These are phyloP conservation scores for Dioscorea dumetorum DNA, from an alignment of 106 monocot genomes.

Conservation along the genomic window DNA sequence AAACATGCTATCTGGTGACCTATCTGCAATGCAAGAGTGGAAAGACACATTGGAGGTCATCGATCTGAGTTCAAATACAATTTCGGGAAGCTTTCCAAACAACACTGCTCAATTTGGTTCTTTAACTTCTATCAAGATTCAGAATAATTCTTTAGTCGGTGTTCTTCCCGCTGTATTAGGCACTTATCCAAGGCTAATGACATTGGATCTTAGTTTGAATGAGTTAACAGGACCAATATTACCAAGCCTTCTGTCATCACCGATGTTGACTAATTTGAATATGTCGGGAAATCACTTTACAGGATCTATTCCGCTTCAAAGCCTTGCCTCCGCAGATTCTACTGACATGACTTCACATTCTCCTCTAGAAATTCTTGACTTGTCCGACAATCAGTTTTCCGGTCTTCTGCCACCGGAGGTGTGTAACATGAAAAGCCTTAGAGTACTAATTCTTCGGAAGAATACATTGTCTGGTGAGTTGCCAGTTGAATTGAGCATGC, in stretches of 20 bases:
- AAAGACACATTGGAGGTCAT: conserved; percentile 44
- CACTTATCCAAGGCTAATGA: conserved; percentile 37
- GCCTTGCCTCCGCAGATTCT: conserved; percentile 45
- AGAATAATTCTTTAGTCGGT: conserved; percentile 59
- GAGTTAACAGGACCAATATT: conserved; percentile 44
- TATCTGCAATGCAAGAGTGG: conserved; percentile 57
- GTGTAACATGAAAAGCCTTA: conserved; percentile 48
- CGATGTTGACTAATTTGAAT: conserved; percentile 55
- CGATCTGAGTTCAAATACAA: conserved; percentile 76
- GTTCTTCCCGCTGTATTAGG: conserved; percentile 59
- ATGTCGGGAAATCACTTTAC: conserved; percentile 64
- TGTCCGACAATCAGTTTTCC: conserved; percentile 64
- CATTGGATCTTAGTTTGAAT: conserved; percentile 58
- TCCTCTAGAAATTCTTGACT: conserved; percentile 63
- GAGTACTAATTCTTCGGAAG: conserved; percentile 33
- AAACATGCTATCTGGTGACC: conserved; percentile 50
- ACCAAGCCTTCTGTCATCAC: conserved; percentile 39
- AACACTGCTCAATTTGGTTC: conserved; percentile 31
- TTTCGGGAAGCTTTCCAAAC: conserved; percentile 54
- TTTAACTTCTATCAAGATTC: conserved; percentile 43
- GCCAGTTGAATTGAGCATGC: conserved; percentile 59
- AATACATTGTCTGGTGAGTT: conserved; percentile 72
- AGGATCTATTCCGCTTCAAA: conserved; percentile 60
- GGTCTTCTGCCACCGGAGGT: conserved; percentile 61
- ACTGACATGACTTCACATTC: conserved; percentile 28